These are phyloP conservation scores for Monosporozyma unispora DNA, from an alignment of 805 yeast species.

Conservation along the genomic window DNA sequence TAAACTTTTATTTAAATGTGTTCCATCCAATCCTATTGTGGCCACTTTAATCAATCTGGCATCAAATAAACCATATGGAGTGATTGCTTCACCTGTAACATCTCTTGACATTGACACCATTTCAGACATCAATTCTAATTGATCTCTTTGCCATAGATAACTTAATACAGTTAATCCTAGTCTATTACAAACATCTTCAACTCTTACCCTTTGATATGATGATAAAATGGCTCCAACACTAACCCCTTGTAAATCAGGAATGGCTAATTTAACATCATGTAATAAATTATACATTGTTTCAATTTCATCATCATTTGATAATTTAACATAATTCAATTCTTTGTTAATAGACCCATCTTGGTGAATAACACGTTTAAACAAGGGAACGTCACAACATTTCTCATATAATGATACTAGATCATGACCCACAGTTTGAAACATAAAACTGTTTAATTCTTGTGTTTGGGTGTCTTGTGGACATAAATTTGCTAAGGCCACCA, in stretches of 20 bases:
- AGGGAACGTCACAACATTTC: constrained; percentile 68
- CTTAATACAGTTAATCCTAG: constrained; percentile 62
- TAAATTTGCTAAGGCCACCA: constrained; percentile 77
- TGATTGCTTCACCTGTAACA: constrained; percentile 11
- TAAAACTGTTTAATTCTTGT: constrained; percentile 84
- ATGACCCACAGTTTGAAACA: constrained; percentile 98
- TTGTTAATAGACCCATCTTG: constrained; percentile 55
- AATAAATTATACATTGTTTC: constrained; percentile 66
- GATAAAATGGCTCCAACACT: constrained; percentile 95
- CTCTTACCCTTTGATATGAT: constrained; percentile 89
- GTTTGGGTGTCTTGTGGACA: constrained; percentile 45
- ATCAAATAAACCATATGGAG: constrained; percentile 36
- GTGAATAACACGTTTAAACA: constrained; percentile 57
- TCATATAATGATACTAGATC: constrained; percentile 58
- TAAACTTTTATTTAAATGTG: constrained; percentile 61
- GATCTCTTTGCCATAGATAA: constrained; percentile 87
- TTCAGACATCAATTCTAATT: constrained; percentile 67
- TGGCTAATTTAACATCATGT: constrained; percentile 35
- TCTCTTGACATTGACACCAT: constrained; percentile 43
- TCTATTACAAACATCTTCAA: constrained; percentile 79
- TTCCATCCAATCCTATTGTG: constrained; percentile 66
- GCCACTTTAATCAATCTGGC: constrained; percentile 90
- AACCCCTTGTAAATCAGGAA: constrained; percentile 75
- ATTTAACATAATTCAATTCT: constrained; percentile 51
- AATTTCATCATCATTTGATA: constrained; percentile 69